Base-by-base conservation (phyloP, 805 yeast species). In the Pichia rugopelliculosa region DNA sequence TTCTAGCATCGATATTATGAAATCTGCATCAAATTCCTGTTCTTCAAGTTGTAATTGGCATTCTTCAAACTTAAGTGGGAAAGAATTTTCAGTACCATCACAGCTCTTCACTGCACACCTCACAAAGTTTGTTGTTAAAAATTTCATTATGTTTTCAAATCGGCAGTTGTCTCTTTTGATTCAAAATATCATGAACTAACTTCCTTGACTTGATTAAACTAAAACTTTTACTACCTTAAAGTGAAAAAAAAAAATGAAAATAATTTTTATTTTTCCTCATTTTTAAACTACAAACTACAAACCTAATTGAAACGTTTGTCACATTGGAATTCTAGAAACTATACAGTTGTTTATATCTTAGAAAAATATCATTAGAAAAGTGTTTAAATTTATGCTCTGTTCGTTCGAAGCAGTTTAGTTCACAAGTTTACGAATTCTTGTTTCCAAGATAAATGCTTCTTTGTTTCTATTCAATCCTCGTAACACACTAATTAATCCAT, bases 81-180 rank as follows among this genome's bases (percentile, higher is more conserved):
- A 93, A 18, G 95, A 79, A 6, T 80, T 78, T 13, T 77, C 76
- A 6, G 91, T 76, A 13, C 80, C 69, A 40, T 83, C 88, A 61
- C 99, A 93, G 2, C 80, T 59, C 59, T 84, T 82, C 52, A 88
- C 85, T 0, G 98, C 89, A 67, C 99, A 93, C 63, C 84, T 88
- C 53, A 93, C 95, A 67, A 93, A 93, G 67, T 93, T 93, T 12
- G 97, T 87, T n/a, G 99, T 91, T 24, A 93, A 71, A 59, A 91
- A 80, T 69, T 93, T 91, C 99, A 91, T 91, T 26, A 15, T 37
- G 25, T 37, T 27, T 12, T 7, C 3, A 27, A 27, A 27, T 11
- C 3, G 4, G 33, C 6, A 3, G n/a, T 27, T 27, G 13, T 27
- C 33, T 27, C 5, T n/a, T n/a, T n/a, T n/a, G n/a, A n/a, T n/a